phyloP scores from a whole-genome alignment of 2,329 filamentous ascomycete genomes.

The Keithomyces neogunnii region DNA sequence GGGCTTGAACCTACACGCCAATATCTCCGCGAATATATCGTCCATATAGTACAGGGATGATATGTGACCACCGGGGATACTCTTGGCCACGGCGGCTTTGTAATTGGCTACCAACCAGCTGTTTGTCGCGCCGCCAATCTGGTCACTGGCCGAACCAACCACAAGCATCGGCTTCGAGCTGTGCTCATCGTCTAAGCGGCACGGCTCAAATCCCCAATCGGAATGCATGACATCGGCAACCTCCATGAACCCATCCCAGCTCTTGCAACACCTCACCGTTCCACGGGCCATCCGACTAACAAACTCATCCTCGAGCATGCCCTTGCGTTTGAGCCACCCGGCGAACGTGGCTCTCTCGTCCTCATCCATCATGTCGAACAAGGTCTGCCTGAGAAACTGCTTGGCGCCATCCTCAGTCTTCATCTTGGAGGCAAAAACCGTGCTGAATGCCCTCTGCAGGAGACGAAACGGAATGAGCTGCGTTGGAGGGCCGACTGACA shows the following conservation, averaged over 20 bases:
- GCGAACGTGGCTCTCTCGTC: constrained; percentile 8
- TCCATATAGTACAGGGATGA: constrained; percentile 13
- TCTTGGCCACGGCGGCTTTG: constrained; percentile 6
- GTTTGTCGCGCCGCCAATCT: constrained; percentile 13
- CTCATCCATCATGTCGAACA: constrained; percentile 10
- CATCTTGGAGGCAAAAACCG: constrained; percentile 8
- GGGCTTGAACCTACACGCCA: background rate
- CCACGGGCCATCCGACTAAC: constrained; percentile 6
- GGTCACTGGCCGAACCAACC: constrained; percentile 9
- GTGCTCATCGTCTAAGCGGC: constrained; percentile 10
- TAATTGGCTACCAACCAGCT: constrained; percentile 13
- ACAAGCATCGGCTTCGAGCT: constrained; percentile 11
- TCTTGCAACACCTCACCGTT: constrained; percentile 7
- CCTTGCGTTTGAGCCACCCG: constrained; percentile 5
- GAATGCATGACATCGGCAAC: constrained; percentile 15
- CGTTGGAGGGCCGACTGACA: constrained; percentile 11
- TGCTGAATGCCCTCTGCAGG: constrained; percentile 9
- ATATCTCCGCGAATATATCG: constrained; percentile 12
- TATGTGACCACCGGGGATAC: constrained; percentile 13
- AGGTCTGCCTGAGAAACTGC: constrained; percentile 7
- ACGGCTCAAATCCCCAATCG: constrained; percentile 15
- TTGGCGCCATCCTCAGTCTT: constrained; percentile 8
- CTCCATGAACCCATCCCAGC: constrained; percentile 17
- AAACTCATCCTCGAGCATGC: constrained; percentile 7
- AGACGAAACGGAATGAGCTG: constrained; percentile 9